Evolutionary conservation across 371 early-diverging fungal genomes (phyloP), one percentile per base, ranked within the genome.

Genomic region (Batkoa obscura): DNA sequence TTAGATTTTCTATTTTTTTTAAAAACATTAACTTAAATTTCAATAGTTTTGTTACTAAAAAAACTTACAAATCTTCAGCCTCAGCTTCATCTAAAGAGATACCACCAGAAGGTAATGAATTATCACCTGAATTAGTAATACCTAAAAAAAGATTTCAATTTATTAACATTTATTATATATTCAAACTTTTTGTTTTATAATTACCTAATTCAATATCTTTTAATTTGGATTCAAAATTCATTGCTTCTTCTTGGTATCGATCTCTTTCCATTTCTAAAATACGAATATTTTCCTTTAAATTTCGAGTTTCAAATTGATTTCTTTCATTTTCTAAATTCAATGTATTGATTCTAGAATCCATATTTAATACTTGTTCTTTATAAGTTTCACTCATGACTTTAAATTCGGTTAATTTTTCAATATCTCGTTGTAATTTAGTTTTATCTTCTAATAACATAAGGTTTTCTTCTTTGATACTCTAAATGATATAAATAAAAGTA

Each of bases 341-440:
- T 31, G 73, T 61, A 50, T 74, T 77, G 59, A 78, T 83, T 62
- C 81, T 80, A 42, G 70, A 73, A 59, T 93, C 90, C 35, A 89
- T 66, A 8, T 66, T 62, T 3, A 75, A 66, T 38, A 89, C 75
- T 62, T 88, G 86, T 50, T 88, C 82, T 61, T 89, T 86, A 69
- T 86, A 88, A 17, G 82, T 80, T 56, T 90, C 90, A 75, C 88
- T 79, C 47, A 86, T 63, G 0, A 84, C 76, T 66, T 84, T 86
- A 63, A 82, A 82, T 3, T 75, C 78, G 30, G 76, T 69, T 0
- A 87, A 72, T 60, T 87, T 88, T 50, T 76, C 77, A 64, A 83
- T 88, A 55, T 94, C 90, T 10, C 89, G 88, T 67, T 91, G 90
- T 33, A 91, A 72, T 38, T 78, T 73, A 13, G 68, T 69, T 55